Base-by-base conservation (phyloP, 2,329 filamentous ascomycete genomes). In the Penicillium sp. region DNA sequence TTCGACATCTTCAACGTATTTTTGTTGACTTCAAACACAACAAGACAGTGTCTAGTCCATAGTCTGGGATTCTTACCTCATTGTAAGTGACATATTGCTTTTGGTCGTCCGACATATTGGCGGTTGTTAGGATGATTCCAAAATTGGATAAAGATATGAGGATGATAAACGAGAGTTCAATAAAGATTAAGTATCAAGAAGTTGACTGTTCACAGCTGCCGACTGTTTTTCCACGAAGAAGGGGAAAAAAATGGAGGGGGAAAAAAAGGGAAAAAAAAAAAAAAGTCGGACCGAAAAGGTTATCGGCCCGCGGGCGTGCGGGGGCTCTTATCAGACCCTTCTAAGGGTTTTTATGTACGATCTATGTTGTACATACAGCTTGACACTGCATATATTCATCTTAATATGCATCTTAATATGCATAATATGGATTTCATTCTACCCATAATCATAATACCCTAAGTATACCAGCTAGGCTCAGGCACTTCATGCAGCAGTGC, bases 41-140 rank as follows among this genome's bases (percentile, higher is more conserved):
- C 19, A 7, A 45, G 4, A 41, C n/a, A 31, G 6, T n/a, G 19
- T 25, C n/a, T 13, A 48, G 23, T 49, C 15, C 17, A 49, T 41
- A 17, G 50, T 23, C 17, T 9, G 33, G 43, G 17, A 36, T 48
- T 86, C 76, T 51, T 81, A 93, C 90, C 86, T 94, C 86, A 77
- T 96, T 96, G 79, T 96, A 96, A 68, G 90, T 94, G 74, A 94
- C 87, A 80, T 93, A 96, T 75, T 92, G 77, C 77, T 96, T 96
- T 77, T 93, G 83, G 21, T 23, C 21, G 2, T 23, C 21, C 65
- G 89, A 84, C 89, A 93, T 93, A 60, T 80, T 88, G 67, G 54
- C 58, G 60, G 53, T 55, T 41, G 29, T 23, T 47, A 48, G 55
- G 27, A 43, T 25, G 38, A 49, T 41, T 44, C 5, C 21, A 13